A percentile compares a stretch with the other conserved stretches of the same genome.
These are phyloP conservation scores for Alectoria sarmentosa DNA, from an alignment of 495 filamentous ascomycete genomes.

Conservation along the genomic window DNA sequence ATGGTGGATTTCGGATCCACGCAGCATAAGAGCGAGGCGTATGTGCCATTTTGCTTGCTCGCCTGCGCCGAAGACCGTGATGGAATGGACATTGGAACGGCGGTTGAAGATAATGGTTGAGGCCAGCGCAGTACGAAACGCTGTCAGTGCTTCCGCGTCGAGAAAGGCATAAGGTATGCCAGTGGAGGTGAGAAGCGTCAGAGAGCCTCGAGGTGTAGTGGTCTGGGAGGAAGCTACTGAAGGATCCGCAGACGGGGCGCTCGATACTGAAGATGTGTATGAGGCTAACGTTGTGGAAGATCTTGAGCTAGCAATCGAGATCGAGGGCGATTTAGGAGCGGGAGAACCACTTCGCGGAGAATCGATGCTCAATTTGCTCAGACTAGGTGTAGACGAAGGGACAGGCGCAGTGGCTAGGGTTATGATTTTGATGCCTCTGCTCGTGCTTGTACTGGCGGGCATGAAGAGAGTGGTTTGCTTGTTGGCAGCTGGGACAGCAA, in stretches of 20 bases:
- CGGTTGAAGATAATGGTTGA: constrained; percentile 66
- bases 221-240: constrained; percentile 35
- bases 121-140: constrained; percentile 86
- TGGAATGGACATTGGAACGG: constrained; percentile 59
- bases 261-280: constrained; percentile 60
- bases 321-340: constrained; percentile 17
- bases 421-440: constrained; percentile 58
- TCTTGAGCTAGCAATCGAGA: constrained; percentile 19
- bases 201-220: constrained; percentile 66
- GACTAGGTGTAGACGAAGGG: constrained; percentile 17
- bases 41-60: constrained; percentile 93
- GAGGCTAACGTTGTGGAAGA: constrained; percentile 25
- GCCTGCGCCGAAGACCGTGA: constrained; percentile 85
- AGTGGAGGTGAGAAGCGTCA: constrained; percentile 62
- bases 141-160: constrained; percentile 79
- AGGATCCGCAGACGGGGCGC: constrained; percentile 54
- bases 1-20: constrained; percentile 61
- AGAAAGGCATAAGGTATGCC: constrained; percentile 73
- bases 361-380: constrained; percentile 22
- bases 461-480: constrained; percentile 86
- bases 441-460: constrained; percentile 61
- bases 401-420: constrained; percentile 34
- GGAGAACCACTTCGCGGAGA: constrained; percentile 18
- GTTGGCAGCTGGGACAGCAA: constrained; percentile 58
- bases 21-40: constrained; percentile 68